Evolutionary conservation across 176 grass and related monocot species (phyloP).

Genomic region (barley (Hordeum vulgare)): DNA sequence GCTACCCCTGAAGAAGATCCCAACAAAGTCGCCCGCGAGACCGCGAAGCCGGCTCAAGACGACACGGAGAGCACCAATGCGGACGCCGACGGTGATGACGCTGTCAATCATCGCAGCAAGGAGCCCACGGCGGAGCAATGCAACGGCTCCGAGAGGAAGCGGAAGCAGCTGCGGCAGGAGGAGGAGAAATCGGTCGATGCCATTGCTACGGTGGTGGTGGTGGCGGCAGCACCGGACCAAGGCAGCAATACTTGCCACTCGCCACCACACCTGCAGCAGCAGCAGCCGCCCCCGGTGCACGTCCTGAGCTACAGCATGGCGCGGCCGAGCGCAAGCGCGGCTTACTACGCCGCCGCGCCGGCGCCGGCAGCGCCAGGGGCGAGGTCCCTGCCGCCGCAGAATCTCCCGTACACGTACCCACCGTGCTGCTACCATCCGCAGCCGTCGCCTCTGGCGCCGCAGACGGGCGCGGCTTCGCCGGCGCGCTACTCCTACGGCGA

Average conservation of each 20-base stretch:
- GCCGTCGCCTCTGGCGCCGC: background rate
- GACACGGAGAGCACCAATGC: background rate
- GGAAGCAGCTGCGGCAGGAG: background rate
- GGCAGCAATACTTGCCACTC: background rate
- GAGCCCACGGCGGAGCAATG: background rate
- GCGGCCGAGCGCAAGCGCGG: slow-evolving; percentile 18
- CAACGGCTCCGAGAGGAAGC: background rate
- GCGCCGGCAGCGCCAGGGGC: background rate
- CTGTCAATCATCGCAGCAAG: background rate
- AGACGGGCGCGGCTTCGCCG: background rate
- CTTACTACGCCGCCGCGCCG: background rate
- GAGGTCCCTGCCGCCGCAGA: background rate
- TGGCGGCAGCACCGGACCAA: background rate
- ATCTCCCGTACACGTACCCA: background rate
- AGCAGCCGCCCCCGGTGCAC: background rate
- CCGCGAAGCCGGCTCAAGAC: background rate
- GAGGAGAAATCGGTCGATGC: background rate
- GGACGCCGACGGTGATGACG: background rate
- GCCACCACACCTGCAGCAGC: background rate
- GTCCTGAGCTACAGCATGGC: slow-evolving; percentile 42
- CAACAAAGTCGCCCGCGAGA: background rate
- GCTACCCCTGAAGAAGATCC: background rate
- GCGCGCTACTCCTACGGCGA: background rate
- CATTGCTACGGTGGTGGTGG: background rate
- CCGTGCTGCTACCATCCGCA: slow-evolving; percentile 3